phyloP scores from a whole-genome alignment of 805 yeast genomes.

The Candida michaelii region DNA sequence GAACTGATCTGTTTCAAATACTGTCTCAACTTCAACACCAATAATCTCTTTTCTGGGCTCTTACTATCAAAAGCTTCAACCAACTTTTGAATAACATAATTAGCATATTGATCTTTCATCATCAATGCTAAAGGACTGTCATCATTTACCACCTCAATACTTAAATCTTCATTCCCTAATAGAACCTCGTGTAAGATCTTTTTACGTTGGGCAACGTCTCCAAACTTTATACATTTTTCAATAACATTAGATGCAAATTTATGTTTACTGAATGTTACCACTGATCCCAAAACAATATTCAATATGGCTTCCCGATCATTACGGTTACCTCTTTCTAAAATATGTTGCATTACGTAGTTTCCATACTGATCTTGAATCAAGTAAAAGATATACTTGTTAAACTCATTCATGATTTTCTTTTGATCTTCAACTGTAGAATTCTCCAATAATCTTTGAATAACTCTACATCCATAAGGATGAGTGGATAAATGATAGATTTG shows the following conservation, averaged over 20 bases:
- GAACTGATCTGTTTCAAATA: conserved; percentile 70
- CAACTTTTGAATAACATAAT: conserved; percentile 93
- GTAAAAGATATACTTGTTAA: conserved; percentile 68
- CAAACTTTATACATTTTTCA: conserved; percentile 84
- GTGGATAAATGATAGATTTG: conserved; percentile 84
- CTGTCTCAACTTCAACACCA: conserved; percentile 75
- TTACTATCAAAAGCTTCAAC: conserved; percentile 70
- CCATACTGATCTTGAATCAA: conserved; percentile 96
- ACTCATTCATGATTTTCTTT: conserved; percentile 62
- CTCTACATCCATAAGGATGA: conserved; percentile 97
- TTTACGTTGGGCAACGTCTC: conserved; percentile 61
- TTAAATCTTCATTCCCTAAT: conserved; percentile 48
- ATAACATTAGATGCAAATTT: conserved; percentile 98
- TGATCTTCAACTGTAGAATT: conserved; percentile 68
- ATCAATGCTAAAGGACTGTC: conserved; percentile 75
- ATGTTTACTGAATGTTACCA: conserved; percentile 86
- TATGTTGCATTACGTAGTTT: conserved; percentile 95
- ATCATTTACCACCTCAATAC: conserved; percentile 52
- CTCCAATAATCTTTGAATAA: conserved; percentile 88
- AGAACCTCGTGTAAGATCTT: conserved; percentile 66
- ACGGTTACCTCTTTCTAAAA: conserved; percentile 76
- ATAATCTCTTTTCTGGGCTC: conserved; percentile 63
- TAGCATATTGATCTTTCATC: conserved; percentile 98
- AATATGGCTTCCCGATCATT: conserved; percentile 63
- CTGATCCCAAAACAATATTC: conserved; percentile 64